Percentiles rank a stretch among this genome's conserved stretches.
Conservation (phyloP, 257 asterid genomes). For the Scutellaria minor region DNA sequence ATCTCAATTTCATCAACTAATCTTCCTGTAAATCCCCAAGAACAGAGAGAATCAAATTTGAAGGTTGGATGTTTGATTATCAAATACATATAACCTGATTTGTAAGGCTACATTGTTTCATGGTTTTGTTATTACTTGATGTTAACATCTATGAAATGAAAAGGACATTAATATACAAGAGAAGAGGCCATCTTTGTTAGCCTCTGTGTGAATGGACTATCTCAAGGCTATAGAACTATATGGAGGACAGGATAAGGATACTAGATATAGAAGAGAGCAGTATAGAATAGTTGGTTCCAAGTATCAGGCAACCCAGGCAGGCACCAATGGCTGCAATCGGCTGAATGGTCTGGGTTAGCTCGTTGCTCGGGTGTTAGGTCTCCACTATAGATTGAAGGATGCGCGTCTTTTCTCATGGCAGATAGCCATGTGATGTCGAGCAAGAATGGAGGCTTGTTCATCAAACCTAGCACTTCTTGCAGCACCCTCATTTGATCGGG, state of each 20-base stretch:
- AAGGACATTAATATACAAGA: constrained; percentile 34
- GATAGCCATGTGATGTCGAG: constrained; percentile 88
- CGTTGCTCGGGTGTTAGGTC: constrained; percentile 70
- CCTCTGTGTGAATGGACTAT: constrained; percentile 28
- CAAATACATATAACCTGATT: neutral
- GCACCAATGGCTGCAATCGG: constrained; percentile 99
- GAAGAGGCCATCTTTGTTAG: constrained; percentile 33
- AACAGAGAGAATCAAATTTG: neutral
- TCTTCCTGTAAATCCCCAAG: too few species aligned
- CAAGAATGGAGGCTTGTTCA: constrained; percentile 72
- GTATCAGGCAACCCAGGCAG: constrained; percentile 98
- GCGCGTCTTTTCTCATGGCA: constrained; percentile 94
- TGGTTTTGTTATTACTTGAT: neutral
- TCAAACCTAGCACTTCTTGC: constrained; percentile 55
- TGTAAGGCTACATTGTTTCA: neutral
- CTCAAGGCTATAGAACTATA: constrained; percentile 24
- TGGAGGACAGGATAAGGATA: constrained; percentile 18
- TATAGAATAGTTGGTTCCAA: constrained; percentile 88
- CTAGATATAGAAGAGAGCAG: constrained; percentile 63
- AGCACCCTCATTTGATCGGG: constrained; percentile 72
- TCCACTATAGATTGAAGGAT: constrained; percentile 92
- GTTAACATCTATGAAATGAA: neutral
- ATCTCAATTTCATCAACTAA: too few species aligned
- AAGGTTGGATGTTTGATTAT: neutral
- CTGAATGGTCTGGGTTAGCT: constrained; percentile 83